A percentile compares a stretch with the other conserved stretches of the same genome.
phyloP scores from a whole-genome alignment of 2,329 filamentous ascomycete genomes.

The Ophiostoma angusticollis region DNA sequence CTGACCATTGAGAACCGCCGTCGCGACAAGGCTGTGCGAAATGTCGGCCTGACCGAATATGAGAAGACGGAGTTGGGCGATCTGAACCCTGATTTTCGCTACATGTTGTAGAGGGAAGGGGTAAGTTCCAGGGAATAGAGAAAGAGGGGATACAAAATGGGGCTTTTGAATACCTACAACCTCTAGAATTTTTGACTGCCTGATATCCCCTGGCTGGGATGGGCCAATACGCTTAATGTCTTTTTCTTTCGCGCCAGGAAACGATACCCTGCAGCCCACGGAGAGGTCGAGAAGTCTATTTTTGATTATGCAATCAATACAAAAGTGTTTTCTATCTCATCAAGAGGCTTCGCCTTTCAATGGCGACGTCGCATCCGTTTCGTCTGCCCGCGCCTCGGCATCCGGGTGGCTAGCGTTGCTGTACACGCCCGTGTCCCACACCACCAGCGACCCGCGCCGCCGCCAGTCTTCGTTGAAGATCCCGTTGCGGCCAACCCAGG shows the following conservation, averaged over 20 bases:
- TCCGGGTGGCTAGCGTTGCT: constrained; percentile 14
- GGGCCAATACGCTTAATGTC: no score
- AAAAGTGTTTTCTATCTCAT: no score
- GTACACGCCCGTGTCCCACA: constrained; percentile 41
- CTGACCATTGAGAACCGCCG: constrained; percentile 48
- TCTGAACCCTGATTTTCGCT: constrained; percentile 24
- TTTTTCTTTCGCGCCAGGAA: no score
- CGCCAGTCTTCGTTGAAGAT: constrained; percentile 50
- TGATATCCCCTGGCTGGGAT: no score
- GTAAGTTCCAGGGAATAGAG: background rate
- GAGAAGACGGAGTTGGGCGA: constrained; percentile 29
- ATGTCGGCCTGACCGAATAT: constrained; percentile 20
- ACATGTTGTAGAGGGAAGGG: constrained; percentile 20
- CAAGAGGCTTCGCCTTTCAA: no score
- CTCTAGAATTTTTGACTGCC: no score
- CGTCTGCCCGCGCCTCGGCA: constrained; percentile 1
- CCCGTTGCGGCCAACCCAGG: constrained; percentile 47
- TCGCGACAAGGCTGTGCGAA: constrained; percentile 30
- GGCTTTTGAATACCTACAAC: background rate
- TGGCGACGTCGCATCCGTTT: no score
- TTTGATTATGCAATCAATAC: no score
- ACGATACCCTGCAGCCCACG: no score
- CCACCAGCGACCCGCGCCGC: constrained; percentile 41
- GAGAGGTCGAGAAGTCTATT: no score
- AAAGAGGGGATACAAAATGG: background rate